phyloP scores from a whole-genome alignment of 2,329 filamentous ascomycete species.

The Cadophora luteo-olivacea region DNA sequence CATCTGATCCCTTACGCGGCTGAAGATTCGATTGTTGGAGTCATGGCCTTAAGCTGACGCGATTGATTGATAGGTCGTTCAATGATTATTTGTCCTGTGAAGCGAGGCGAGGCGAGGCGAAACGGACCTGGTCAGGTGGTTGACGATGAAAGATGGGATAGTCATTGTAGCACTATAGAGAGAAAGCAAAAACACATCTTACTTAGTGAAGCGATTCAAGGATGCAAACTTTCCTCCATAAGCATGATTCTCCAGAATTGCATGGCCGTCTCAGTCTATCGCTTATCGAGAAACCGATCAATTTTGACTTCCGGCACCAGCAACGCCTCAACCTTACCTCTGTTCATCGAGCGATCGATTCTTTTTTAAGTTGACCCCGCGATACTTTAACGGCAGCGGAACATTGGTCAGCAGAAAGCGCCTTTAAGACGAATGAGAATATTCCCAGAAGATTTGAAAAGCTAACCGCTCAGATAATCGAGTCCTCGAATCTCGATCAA shows the following conservation, averaged over 20 bases:
- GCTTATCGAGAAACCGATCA: not conserved
- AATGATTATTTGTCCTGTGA: slow-evolving; percentile 32
- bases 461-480: not conserved
- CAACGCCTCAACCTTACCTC: not conserved
- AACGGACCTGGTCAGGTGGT: not conserved
- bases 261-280: not conserved
- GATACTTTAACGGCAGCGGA: too few species aligned
- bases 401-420: too few species aligned
- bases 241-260: not conserved
- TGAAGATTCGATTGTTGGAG: slow-evolving; percentile 20
- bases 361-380: not conserved
- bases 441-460: too few species aligned
- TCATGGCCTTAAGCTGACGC: slow-evolving; percentile 39
- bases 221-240: not conserved
- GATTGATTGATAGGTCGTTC: slow-evolving; percentile 39
- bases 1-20: not conserved
- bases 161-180: slow-evolving; percentile 20
- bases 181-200: slow-evolving; percentile 27
- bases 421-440: too few species aligned
- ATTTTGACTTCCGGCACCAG: not conserved
- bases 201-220: slow-evolving; percentile 14
- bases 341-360: not conserved
- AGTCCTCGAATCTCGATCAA: not conserved
- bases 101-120: slow-evolving; percentile 7
- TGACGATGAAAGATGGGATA: slow-evolving; percentile 7